Evolutionary conservation across 1,139 yeast genomes (phyloP).

Genomic region (Candida pseudocylindracea): DNA sequence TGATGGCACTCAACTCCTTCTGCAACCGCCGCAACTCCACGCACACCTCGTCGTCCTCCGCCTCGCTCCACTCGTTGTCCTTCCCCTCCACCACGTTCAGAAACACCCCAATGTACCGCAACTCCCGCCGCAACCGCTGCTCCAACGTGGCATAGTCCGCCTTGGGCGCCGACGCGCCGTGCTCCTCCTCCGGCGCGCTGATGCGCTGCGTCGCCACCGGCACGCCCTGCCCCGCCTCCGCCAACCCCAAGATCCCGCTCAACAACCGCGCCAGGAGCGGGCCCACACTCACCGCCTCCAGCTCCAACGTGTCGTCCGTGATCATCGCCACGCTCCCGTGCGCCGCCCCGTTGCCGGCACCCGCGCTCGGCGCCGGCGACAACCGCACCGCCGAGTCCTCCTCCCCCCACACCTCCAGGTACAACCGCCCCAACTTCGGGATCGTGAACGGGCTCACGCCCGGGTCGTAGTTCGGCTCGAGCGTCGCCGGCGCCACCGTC

Average conservation of each 20-base stretch:
- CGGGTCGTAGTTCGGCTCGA: conserved; percentile 34
- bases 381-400: conserved; percentile 38
- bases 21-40: conserved; percentile 65
- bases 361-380: conserved; percentile 8
- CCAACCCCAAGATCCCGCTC: conserved; percentile 51
- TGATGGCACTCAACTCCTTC: conserved; percentile 36
- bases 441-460: conserved; percentile 45
- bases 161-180: conserved; percentile 12
- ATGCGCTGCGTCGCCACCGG: conserved; percentile 17
- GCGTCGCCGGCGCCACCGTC: conserved; percentile 27
- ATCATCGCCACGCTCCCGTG: conserved; percentile 21
- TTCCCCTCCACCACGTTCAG: conserved; percentile 17
- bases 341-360: conserved; percentile 4
- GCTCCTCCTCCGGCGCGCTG: conserved; percentile 10
- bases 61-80: conserved; percentile 53
- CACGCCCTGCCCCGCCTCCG: conserved; percentile 11
- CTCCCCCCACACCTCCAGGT: conserved; percentile 69
- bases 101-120: conserved; percentile 78
- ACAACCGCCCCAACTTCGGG: conserved; percentile 70
- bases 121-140: conserved; percentile 69
- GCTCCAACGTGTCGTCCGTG: conserved; percentile 41
- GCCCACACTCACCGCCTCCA: conserved; percentile 70
- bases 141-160: conserved; percentile 63
- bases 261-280: conserved; percentile 74
- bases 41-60: conserved; percentile 90